These are phyloP conservation scores for Begonia masoniana DNA, from an alignment of 306 rosid genomes.

Conservation along the genomic window DNA sequence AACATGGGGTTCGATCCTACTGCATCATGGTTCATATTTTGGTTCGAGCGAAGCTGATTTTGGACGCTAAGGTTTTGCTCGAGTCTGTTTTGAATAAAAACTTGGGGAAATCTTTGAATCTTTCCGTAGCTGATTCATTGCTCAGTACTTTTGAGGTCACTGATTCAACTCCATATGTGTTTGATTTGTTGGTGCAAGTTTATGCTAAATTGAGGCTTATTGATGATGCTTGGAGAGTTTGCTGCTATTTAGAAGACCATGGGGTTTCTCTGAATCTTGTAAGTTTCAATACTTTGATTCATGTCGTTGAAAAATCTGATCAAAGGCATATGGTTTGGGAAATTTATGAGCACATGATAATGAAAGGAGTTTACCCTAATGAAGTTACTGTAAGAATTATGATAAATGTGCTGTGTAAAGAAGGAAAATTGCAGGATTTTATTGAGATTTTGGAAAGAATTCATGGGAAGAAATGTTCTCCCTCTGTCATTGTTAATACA, in stretches of 20 bases:
- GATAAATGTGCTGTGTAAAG: constrained; percentile 60
- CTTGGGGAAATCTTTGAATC: constrained; percentile 1
- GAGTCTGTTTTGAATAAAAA: constrained; percentile 27
- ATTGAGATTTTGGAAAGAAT: constrained; percentile 45
- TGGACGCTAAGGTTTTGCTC: constrained; percentile 55
- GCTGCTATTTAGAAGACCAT: constrained; percentile 29
- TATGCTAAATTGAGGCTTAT: constrained; percentile 46
- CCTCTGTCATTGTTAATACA: constrained; percentile 45
- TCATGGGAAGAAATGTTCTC: constrained; percentile 32
- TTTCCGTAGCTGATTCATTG: constrained; percentile 41
- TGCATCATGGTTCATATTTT: constrained; percentile 38
- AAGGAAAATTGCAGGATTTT: constrained; percentile 42
- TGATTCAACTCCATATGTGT: constrained; percentile 37
- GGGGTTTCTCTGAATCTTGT: constrained; percentile 36
- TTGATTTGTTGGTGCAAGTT: constrained; percentile 46
- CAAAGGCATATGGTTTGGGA: constrained; percentile 34
- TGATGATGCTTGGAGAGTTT: constrained; percentile 33
- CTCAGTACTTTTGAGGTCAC: constrained; percentile 24
- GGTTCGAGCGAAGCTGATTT: constrained; percentile 31
- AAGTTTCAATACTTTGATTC: constrained; percentile 52
- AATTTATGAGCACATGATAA: constrained; percentile 64
- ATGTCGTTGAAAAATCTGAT: constrained; percentile 39
- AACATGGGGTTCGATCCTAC: constrained; percentile 43
- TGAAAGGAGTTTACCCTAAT: constrained; percentile 37
- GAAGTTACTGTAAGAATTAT: constrained; percentile 32